Evolutionary conservation across 305 asterid genomes (phyloP).

Genomic region (Fraxinus xanthoxyloides): DNA sequence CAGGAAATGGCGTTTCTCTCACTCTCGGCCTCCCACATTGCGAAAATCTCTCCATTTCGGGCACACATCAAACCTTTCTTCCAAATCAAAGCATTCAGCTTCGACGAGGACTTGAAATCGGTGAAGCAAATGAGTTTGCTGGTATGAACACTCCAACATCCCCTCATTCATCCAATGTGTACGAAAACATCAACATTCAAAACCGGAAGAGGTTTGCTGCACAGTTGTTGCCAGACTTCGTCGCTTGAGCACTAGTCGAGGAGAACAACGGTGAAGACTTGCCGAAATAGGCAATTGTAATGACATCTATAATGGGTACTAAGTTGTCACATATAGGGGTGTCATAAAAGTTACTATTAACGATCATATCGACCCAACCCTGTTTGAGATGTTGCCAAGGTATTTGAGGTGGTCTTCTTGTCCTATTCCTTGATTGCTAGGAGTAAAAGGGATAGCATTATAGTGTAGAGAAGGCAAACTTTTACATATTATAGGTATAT

Average conservation of each 20-base stretch:
- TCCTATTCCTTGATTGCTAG: slow-evolving; percentile 27
- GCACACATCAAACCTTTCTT: slow-evolving; percentile 57
- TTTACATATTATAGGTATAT: slow-evolving; percentile 36
- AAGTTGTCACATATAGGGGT: background rate
- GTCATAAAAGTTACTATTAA: background rate
- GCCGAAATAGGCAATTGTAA: background rate
- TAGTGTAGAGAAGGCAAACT: slow-evolving; percentile 46
- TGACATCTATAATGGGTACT: background rate
- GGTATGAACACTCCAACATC: slow-evolving; percentile 43
- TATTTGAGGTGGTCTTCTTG: slow-evolving; percentile 24
- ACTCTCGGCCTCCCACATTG: slow-evolving; percentile 87
- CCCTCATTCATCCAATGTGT: slow-evolving; percentile 49
- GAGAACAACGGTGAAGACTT: background rate
- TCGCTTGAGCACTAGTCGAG: slow-evolving; percentile 27
- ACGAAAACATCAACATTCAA: slow-evolving; percentile 68
- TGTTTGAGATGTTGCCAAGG: slow-evolving; percentile 19
- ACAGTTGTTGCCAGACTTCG: slow-evolving; percentile 81
- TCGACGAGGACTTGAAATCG: slow-evolving; percentile 50
- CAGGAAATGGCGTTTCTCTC: slow-evolving; percentile 74
- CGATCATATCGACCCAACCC: background rate
- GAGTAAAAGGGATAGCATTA: slow-evolving; percentile 36
- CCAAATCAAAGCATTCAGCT: slow-evolving; percentile 51
- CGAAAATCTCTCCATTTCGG: slow-evolving; percentile 59
- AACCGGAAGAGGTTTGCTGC: slow-evolving; percentile 76
- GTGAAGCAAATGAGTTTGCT: slow-evolving; percentile 48